Base-by-base conservation (phyloP, 2,329 filamentous ascomycete species). In the Chaetomium sp. region DNA sequence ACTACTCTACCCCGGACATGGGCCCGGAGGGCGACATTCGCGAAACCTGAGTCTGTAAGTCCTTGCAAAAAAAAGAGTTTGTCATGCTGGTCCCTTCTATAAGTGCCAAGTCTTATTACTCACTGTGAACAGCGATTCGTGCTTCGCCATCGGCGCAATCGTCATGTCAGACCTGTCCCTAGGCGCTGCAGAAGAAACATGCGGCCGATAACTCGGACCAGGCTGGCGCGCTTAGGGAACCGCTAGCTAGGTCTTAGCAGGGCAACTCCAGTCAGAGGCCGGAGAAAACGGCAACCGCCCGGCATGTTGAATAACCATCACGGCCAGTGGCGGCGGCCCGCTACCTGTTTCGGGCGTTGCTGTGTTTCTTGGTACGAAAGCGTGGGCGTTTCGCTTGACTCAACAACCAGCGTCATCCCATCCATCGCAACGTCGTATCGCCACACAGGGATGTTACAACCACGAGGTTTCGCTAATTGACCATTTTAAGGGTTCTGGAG, bases 221-320 rank as follows among this genome's bases (percentile, higher is more conserved):
- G 56, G 55, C 53, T 42, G 59, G 60, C 45, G 68, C 68, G 68
- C 68, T 68, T 69, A 67, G 53, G 53, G 54, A 57, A 31, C 59
- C 55, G 60, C 57, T 64, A 61, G 60, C 57, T 64, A 61, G 55
- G 58, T 45, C 47, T 53, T 19, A 63, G 25, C n/a, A n/a, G n/a
- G n/a, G n/a, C 50, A 49, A 55, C 58, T 50, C 61, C 62, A 59
- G 29, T 59, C 29, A 60, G 35, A 60, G 47, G 56, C 25, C 56
- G 60, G 25, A 60, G 51, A 58, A 56, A 49, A 42, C 56, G 57
- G 64, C 58, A 66, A 50, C 62, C 61, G 64, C 60, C 47, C 62
- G 57, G 62, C 54, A 60, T 49, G 54, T 63, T 50, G 64, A 64
- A 62, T 61, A 55, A 59, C 58, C 65, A 60, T 29, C 29, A 50